These are phyloP conservation scores for Coemansia sp. DNA, from an alignment of 192 early-diverging fungal species.

Conservation along the genomic window DNA sequence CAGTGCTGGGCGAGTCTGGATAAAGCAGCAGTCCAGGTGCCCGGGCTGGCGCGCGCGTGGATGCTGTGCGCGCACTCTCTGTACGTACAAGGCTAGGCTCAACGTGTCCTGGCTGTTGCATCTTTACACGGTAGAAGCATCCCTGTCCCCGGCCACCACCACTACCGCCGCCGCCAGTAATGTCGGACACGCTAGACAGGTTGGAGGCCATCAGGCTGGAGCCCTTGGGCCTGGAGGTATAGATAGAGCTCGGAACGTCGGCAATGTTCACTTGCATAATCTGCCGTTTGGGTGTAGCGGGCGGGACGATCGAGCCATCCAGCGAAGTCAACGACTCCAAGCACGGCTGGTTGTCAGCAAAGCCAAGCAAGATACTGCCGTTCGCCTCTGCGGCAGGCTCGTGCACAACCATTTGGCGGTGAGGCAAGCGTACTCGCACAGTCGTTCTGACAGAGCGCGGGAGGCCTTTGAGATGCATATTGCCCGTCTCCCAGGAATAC, in stretches of 20 bases:
- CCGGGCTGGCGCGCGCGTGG: neutral
- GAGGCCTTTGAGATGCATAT: conserved; percentile 12
- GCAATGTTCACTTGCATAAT: conserved; percentile 6
- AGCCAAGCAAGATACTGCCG: conserved; percentile 5
- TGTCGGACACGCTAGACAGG: conserved; percentile 1
- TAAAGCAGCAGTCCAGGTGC: neutral
- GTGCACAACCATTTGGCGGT: conserved; percentile 16
- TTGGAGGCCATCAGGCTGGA: conserved; percentile 5
- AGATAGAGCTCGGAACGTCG: conserved; percentile 9
- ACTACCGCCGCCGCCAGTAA: neutral
- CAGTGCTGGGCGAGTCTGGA: neutral
- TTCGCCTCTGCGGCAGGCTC: neutral
- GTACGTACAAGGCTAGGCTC: conserved; percentile 9
- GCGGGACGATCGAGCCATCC: neutral
- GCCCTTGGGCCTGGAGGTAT: neutral
- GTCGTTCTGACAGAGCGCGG: conserved; percentile 22
- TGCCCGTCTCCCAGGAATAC: conserved; percentile 19
- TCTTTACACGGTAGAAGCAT: conserved; percentile 17
- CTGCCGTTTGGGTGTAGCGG: conserved; percentile 2
- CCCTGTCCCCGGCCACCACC: neutral
- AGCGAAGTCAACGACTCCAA: neutral
- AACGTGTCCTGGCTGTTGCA: conserved; percentile 15
- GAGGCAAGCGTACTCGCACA: conserved; percentile 25
- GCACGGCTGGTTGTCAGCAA: conserved; percentile 7
- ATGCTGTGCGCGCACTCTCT: conserved; percentile 15